A percentile compares a stretch with the other conserved stretches of the same genome.
phyloP scores from a whole-genome alignment of 495 filamentous ascomycete species.

The Lasiosphaeriaceae sp. region DNA sequence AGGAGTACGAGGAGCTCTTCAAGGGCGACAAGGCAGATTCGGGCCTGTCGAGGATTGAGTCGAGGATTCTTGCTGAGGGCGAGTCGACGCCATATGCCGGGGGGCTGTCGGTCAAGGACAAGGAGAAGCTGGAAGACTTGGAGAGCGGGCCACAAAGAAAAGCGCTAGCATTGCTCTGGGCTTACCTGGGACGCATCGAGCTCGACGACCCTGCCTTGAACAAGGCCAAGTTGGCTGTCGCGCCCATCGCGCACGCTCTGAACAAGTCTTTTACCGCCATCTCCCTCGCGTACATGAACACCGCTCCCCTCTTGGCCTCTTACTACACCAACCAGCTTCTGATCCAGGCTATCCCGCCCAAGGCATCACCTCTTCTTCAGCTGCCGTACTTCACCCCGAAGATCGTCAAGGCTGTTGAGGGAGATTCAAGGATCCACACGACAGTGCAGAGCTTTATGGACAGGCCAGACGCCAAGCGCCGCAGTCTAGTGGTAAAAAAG shows the following conservation, averaged over 20 bases:
- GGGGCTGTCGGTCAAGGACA: slow-evolving; percentile 65
- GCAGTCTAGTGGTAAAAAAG: slow-evolving; percentile 61
- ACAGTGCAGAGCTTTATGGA: slow-evolving; percentile 85
- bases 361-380: slow-evolving; percentile 83
- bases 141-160: slow-evolving; percentile 74
- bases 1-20: slow-evolving; percentile 67
- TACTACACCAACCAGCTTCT: slow-evolving; percentile 78
- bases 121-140: slow-evolving; percentile 61
- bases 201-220: slow-evolving; percentile 66
- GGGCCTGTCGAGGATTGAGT: slow-evolving; percentile 76
- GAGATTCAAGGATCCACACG: slow-evolving; percentile 68
- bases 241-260: slow-evolving; percentile 77
- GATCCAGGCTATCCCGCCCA: slow-evolving; percentile 83
- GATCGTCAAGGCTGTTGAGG: slow-evolving; percentile 72
- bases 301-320: slow-evolving; percentile 74
- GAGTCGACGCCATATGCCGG: slow-evolving; percentile 42
- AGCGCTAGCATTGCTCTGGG: slow-evolving; percentile 87
- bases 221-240: slow-evolving; percentile 72
- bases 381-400: slow-evolving; percentile 80
- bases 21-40: slow-evolving; percentile 70
- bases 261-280: slow-evolving; percentile 86
- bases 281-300: slow-evolving; percentile 79
- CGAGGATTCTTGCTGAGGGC: slow-evolving; percentile 62
- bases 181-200: slow-evolving; percentile 84
- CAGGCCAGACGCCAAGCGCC: slow-evolving; percentile 68